These are phyloP conservation scores for Filobasidium wieringae DNA, from an alignment of 768 basidiomycete genomes.

Conservation along the genomic window DNA sequence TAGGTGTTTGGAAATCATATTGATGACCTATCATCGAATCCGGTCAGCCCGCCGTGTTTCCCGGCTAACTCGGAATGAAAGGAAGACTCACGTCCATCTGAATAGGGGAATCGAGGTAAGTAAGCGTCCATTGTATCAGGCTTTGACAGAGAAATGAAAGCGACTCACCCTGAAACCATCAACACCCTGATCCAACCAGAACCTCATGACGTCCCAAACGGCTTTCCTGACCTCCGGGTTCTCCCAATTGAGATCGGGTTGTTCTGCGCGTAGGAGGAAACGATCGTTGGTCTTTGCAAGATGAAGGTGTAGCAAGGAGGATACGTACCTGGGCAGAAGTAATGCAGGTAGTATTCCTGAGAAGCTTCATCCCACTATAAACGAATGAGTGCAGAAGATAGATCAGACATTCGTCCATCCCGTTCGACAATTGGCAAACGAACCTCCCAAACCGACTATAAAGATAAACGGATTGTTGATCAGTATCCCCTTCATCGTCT, in stretches of 20 bases:
- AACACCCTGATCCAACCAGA: conserved; percentile 61
- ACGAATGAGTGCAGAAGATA: neutral
- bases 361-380: conserved; percentile 3
- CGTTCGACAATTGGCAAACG: too few relatives aligned
- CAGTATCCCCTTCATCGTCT: conserved; percentile 4
- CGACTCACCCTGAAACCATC: conserved; percentile 56
- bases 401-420: neutral
- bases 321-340: conserved; percentile 5
- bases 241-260: conserved; percentile 71
- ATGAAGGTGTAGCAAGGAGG: too few relatives aligned
- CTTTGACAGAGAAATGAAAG: neutral
- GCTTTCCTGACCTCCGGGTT: conserved; percentile 46
- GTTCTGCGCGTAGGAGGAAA: conserved; percentile 40
- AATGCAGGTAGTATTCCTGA: conserved; percentile 7
- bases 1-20: conserved; percentile 53
- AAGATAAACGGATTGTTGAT: conserved; percentile 11
- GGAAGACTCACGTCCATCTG: neutral
- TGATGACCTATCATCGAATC: conserved; percentile 61
- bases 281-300: neutral
- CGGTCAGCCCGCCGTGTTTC: too few relatives aligned
- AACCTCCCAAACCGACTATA: conserved; percentile 6
- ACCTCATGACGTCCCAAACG: conserved; percentile 52
- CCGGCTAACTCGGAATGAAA: too few relatives aligned
- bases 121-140: neutral
- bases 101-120: neutral